phyloP scores from a whole-genome alignment of 2,329 filamentous ascomycete species.

The Cytospora mali region DNA sequence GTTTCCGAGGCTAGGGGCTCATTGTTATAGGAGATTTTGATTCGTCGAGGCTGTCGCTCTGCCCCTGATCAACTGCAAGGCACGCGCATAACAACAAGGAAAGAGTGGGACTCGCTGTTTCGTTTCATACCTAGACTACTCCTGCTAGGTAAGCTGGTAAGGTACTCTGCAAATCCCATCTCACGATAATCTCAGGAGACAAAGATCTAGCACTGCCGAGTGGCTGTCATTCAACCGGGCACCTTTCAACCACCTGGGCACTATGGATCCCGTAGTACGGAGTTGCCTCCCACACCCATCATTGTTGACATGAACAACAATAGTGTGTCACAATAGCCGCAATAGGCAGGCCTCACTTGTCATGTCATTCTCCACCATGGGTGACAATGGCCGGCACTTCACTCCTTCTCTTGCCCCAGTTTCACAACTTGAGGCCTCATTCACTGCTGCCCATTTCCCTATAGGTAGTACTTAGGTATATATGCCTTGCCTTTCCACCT shows the following conservation, averaged over 20 bases:
- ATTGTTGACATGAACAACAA: no score
- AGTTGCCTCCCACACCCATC: no score
- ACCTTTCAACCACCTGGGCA: no score
- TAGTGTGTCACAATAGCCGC: no score
- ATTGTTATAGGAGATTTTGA: neutral
- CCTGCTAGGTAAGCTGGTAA: no score
- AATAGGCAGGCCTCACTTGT: no score
- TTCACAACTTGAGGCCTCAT: neutral
- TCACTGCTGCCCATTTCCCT: no score
- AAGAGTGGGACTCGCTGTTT: neutral
- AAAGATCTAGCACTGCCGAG: no score
- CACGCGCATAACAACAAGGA: conserved; percentile 9
- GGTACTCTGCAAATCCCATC: neutral
- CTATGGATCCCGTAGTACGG: no score
- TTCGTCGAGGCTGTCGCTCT: conserved; percentile 8
- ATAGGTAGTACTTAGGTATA: neutral
- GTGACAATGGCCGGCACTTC: conserved; percentile 3
- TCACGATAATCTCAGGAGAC: neutral
- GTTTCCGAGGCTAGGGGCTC: conserved; percentile 16
- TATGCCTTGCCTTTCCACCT: conserved; percentile 3
- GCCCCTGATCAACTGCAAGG: neutral
- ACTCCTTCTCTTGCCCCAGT: neutral
- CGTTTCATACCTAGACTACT: neutral
- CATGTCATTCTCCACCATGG: no score
- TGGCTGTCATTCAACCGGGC: no score